phyloP scores from a whole-genome alignment of 495 filamentous ascomycete genomes.

The Hypoxylon perforatum region DNA sequence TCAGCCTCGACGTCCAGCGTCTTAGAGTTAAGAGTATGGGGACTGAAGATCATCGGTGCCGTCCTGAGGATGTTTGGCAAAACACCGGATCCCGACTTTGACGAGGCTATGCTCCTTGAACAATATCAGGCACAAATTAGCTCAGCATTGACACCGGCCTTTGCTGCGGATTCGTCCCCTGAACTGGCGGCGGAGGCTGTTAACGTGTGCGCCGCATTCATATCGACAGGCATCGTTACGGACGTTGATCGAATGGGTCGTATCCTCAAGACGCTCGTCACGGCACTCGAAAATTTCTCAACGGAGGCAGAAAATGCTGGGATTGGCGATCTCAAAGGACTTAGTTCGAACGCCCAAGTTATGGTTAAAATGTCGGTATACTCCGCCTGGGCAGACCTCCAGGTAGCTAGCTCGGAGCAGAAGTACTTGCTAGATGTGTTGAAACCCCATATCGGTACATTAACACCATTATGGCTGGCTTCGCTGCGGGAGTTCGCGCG shows the following conservation, averaged over 20 bases:
- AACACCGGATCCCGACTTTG: conserved; percentile 93
- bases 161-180: conserved; percentile 93
- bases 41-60: conserved; percentile 91
- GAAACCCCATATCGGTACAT: conserved; percentile 85
- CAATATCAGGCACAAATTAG: conserved; percentile 99
- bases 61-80: conserved; percentile 96
- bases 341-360: conserved; percentile 95
- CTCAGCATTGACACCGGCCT: conserved; percentile 94
- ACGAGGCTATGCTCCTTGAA: conserved; percentile 92
- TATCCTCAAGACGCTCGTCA: conserved; percentile 91
- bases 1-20: conserved; percentile 96
- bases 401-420: conserved; percentile 95
- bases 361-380: conserved; percentile 98
- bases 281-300: conserved; percentile 91
- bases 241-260: conserved; percentile 98
- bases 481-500: conserved; percentile 94
- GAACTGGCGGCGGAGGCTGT: conserved; percentile 95
- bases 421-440: conserved; percentile 89
- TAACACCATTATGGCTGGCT: conserved; percentile 93
- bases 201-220: conserved; percentile 97
- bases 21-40: conserved; percentile 86
- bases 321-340: conserved; percentile 91
- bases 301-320: conserved; percentile 83
- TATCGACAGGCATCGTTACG: conserved; percentile 95
- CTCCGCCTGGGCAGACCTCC: conserved; percentile 98